Base-by-base conservation (phyloP, 2,329 filamentous ascomycete species). In the Fusarium multiceps region DNA sequence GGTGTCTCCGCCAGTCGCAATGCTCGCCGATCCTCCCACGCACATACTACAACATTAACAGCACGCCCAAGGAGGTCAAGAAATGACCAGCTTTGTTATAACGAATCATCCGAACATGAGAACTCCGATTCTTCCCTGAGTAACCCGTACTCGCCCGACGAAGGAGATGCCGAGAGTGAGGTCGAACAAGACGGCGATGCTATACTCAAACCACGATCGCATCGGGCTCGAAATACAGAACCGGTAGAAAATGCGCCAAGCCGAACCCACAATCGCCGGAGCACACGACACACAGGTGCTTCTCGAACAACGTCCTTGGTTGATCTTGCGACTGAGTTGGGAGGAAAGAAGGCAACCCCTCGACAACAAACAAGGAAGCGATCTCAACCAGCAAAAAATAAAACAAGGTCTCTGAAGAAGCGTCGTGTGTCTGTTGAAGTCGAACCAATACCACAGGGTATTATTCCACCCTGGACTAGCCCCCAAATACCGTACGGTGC, bases 401-500 rank as follows among this genome's bases (percentile, higher is more conserved):
- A 55, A 28, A 34, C 32, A 30, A 66, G 28, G 13, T 49, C 67
- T 12, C 57, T 63, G 18, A 76, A 72, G 55, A 76, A 74, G 37
- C 72, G 67, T 21, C 67, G 71, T 10, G 57, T 60, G 4, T 55
- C 69, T 28, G 34, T 48, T 10, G 42, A 66, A 12, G 42, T 58
- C 8, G 64, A 60, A 27, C 41, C 55, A 41, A 50, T 63, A n/a
- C 42, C 64, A 5, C 45, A 66, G 14, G 69, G 64, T 4, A 23
- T 61, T 73, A 85, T 88, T 49, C 87, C 87, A 16, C 80, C 85
- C 41, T 92, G 87, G 88, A 82, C 84, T 60, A 84, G 82, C 23
- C 83, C 79, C 4, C 76, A 77, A 32, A 77, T 93, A 23, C 89
- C 91, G 2, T 92, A 93, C 72, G 85, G 89, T 47, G 85, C 93